These are phyloP conservation scores for Globisporangium perplexum DNA, from an alignment of 352 stramenopile species.

Conservation along the genomic window DNA sequence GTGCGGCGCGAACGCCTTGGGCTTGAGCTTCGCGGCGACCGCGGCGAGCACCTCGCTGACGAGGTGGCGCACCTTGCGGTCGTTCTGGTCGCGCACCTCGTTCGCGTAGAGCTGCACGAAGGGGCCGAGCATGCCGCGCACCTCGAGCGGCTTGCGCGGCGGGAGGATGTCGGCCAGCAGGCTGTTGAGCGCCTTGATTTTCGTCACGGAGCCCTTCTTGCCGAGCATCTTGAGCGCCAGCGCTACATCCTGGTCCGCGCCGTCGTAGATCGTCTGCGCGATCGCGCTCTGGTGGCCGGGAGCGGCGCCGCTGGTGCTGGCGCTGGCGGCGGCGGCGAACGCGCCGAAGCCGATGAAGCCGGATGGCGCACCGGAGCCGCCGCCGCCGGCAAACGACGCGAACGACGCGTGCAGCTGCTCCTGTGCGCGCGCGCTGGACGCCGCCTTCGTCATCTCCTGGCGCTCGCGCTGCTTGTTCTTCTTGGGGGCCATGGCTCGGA, in stretches of 20 bases:
- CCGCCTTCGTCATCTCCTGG: slow-evolving; percentile 74
- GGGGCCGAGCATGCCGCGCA: slow-evolving; percentile 69
- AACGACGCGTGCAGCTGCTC: slow-evolving; percentile 33
- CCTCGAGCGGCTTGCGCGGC: slow-evolving; percentile 40
- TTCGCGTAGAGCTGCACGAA: slow-evolving; percentile 76
- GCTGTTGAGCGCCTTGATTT: slow-evolving; percentile 72
- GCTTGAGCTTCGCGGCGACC: slow-evolving; percentile 30
- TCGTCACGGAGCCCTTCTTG: slow-evolving; percentile 79
- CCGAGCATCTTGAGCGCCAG: slow-evolving; percentile 81
- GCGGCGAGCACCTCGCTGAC: slow-evolving; percentile 67
- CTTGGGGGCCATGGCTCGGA: slow-evolving; percentile 36
- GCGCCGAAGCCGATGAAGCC: slow-evolving; percentile 73
- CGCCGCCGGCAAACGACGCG: slow-evolving; percentile 16
- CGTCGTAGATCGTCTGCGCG: slow-evolving; percentile 66
- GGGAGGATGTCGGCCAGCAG: slow-evolving; percentile 59
- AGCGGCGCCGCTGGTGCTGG: slow-evolving; percentile 5
- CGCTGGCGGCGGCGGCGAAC: slow-evolving; percentile 36
- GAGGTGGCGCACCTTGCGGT: slow-evolving; percentile 72
- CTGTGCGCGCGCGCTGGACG: slow-evolving; percentile 72
- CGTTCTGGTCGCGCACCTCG: slow-evolving; percentile 81
- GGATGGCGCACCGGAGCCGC: slow-evolving; percentile 11
- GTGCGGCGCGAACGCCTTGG: slow-evolving; percentile 67
- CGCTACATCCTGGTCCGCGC: slow-evolving; percentile 66
- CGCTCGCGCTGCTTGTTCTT: slow-evolving; percentile 89
- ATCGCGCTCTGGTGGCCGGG: slow-evolving; percentile 7